Evolutionary conservation across 768 basidiomycete species (phyloP).

Genomic region (Termitomyces sp.): DNA sequence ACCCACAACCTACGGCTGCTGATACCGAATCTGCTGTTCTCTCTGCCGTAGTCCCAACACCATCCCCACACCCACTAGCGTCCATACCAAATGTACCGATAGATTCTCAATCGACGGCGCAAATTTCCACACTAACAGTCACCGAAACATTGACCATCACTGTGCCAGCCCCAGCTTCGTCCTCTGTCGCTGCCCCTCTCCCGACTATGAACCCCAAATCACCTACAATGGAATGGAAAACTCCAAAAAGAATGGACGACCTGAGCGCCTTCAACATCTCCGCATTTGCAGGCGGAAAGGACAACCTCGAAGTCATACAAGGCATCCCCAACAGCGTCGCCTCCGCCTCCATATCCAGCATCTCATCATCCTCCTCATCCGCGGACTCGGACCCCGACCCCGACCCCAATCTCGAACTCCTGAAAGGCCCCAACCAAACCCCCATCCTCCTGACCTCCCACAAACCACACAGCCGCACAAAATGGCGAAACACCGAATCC

Average conservation of each 20-base stretch:
- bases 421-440: constrained; percentile 4
- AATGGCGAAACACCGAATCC: constrained; percentile 27
- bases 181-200: constrained; percentile 6
- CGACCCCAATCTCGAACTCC: not conserved
- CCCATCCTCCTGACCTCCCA: constrained; percentile 5
- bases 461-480: constrained; percentile 2
- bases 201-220: not conserved
- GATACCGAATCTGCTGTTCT: not conserved
- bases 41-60: not conserved
- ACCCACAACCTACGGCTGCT: not conserved
- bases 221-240: constrained; percentile 37
- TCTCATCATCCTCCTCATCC: no score
- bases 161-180: constrained; percentile 8
- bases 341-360: constrained; percentile 13
- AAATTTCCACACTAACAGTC: constrained; percentile 9
- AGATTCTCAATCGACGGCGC: not conserved
- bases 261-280: constrained; percentile 55
- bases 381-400: not conserved
- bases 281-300: constrained; percentile 44
- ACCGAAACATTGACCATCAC: constrained; percentile 21
- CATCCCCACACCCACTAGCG: not conserved
- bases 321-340: constrained; percentile 31
- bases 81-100: not conserved
- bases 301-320: constrained; percentile 51
- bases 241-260: constrained; percentile 49